Evolutionary conservation across 768 basidiomycete species (phyloP).

Genomic region (Favolaschia claudopus): DNA sequence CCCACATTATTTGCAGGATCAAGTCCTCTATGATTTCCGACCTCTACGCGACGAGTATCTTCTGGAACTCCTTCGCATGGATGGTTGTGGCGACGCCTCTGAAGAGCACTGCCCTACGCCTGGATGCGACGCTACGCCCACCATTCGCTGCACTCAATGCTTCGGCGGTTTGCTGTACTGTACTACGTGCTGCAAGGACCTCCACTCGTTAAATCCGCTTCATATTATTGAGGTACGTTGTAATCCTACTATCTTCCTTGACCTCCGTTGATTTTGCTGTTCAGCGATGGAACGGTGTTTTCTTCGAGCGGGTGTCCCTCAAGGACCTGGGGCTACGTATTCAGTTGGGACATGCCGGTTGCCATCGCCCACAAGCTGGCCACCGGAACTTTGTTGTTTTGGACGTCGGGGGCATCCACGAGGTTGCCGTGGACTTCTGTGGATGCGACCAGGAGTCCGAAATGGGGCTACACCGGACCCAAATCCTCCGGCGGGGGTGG

Average conservation of each 20-base stretch:
- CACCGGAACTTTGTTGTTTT: slow-evolving; percentile 37
- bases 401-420: slow-evolving; percentile 32
- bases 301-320: slow-evolving; percentile 16
- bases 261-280: background rate
- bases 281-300: slow-evolving; percentile 20
- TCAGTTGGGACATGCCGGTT: slow-evolving; percentile 32
- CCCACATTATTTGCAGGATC: background rate
- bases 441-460: slow-evolving; percentile 33
- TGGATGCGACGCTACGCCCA: background rate
- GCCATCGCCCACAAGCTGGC: slow-evolving; percentile 18
- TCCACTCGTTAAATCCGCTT: slow-evolving; percentile 10
- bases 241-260: background rate
- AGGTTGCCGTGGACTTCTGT: slow-evolving; percentile 38
- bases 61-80: background rate
- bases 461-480: too few species aligned
- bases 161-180: slow-evolving; percentile 15
- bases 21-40: background rate
- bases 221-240: slow-evolving; percentile 25
- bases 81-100: background rate
- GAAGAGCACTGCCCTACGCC: background rate
- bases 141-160: slow-evolving; percentile 13
- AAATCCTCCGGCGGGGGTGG: slow-evolving; percentile 3
- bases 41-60: background rate
- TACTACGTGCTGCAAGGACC: slow-evolving; percentile 6
- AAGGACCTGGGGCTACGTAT: slow-evolving; percentile 28